A percentile compares a stretch with the other conserved stretches of the same genome.
These are phyloP conservation scores for Clohesyomyces aquaticus DNA, from an alignment of 495 filamentous ascomycete species.

Conservation along the genomic window DNA sequence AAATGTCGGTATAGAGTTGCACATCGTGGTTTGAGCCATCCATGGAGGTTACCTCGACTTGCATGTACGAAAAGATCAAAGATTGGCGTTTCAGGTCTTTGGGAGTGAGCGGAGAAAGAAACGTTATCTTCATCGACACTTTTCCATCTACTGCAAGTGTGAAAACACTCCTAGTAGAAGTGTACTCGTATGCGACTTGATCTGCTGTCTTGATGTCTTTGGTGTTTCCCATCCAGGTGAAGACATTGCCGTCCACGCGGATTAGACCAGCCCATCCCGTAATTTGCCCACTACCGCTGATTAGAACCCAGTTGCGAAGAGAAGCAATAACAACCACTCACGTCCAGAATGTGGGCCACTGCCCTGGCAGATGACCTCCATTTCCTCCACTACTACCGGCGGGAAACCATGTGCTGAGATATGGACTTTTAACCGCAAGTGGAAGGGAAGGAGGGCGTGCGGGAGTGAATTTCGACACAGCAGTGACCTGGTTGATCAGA, in stretches of 20 bases:
- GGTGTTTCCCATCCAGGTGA: slow-evolving; percentile 61
- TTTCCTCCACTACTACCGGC: slow-evolving; percentile 59
- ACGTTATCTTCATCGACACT: slow-evolving; percentile 60
- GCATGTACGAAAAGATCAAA: slow-evolving; percentile 60
- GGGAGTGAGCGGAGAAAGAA: slow-evolving; percentile 62
- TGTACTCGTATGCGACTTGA: slow-evolving; percentile 60
- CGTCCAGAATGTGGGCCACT: slow-evolving; percentile 63
- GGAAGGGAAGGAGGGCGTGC: slow-evolving; percentile 61
- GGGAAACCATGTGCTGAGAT: slow-evolving; percentile 60
- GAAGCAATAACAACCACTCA: slow-evolving; percentile 44
- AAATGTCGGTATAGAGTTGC: slow-evolving; percentile 64
- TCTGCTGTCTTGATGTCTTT: slow-evolving; percentile 50
- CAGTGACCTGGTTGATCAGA: not conserved
- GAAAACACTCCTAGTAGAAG: slow-evolving; percentile 62
- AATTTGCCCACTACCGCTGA: slow-evolving; percentile 49
- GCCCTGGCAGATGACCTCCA: slow-evolving; percentile 61
- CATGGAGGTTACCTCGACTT: slow-evolving; percentile 57
- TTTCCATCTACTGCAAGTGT: slow-evolving; percentile 54
- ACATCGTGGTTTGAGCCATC: slow-evolving; percentile 60
- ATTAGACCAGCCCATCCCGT: slow-evolving; percentile 62
- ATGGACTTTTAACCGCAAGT: slow-evolving; percentile 62
- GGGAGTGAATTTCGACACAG: slow-evolving; percentile 56
- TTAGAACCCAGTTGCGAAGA: not conserved
- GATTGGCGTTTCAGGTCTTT: slow-evolving; percentile 60
- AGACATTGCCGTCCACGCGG: slow-evolving; percentile 58